Evolutionary conservation across 305 asterid species (phyloP).

Genomic region (Fraxinus platypoda): DNA sequence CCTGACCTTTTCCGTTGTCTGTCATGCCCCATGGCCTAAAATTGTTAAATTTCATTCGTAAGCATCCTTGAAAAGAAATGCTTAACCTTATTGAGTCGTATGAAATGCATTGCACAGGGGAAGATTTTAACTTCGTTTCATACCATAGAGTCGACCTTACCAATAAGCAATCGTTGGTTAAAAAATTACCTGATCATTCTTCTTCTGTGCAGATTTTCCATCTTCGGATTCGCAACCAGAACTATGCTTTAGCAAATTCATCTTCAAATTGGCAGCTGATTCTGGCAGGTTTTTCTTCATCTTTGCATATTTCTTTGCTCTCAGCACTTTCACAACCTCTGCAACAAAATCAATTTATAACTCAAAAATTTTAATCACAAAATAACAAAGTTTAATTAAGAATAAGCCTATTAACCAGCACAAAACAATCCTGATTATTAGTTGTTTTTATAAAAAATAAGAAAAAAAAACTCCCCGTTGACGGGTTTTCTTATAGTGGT

Average conservation of each 20-base stretch:
- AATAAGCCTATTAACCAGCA: background rate
- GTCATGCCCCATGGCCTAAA: constrained; percentile 44
- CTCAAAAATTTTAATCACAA: background rate
- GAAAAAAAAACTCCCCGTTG: background rate
- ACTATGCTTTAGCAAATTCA: constrained; percentile 27
- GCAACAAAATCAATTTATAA: background rate
- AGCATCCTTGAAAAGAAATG: background rate
- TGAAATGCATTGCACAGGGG: background rate
- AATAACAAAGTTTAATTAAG: background rate
- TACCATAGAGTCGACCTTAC: background rate
- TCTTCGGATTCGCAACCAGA: constrained; percentile 31
- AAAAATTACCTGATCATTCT: constrained; percentile 43
- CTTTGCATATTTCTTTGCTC: constrained; percentile 83
- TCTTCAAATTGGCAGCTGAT: constrained; percentile 24
- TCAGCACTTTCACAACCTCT: constrained; percentile 84
- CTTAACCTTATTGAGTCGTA: too few species aligned
- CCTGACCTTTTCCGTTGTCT: constrained; percentile 45
- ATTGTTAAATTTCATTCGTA: background rate
- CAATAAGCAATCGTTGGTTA: too few species aligned
- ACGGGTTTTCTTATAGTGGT: background rate
- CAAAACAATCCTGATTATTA: background rate
- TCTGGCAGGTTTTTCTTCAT: constrained; percentile 47
- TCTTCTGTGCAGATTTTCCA: constrained; percentile 33
- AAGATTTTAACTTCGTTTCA: background rate
- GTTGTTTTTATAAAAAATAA: background rate